phyloP scores from a whole-genome alignment of 2,329 filamentous ascomycete genomes.

The Tetracladium maxilliforme region DNA sequence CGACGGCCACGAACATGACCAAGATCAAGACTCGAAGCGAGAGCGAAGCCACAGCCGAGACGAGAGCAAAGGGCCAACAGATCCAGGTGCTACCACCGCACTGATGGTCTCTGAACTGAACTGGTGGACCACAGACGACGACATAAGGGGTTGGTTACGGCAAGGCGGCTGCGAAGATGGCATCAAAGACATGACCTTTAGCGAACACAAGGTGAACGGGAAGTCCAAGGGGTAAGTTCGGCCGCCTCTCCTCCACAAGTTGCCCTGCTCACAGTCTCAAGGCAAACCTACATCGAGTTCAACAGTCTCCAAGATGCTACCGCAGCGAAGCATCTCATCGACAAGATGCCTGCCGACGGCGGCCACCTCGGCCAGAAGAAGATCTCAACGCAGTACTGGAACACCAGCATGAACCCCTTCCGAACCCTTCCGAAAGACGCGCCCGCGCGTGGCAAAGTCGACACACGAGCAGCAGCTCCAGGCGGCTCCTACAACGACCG shows the following conservation, averaged over 20 bases:
- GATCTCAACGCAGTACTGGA: slow-evolving; percentile 60
- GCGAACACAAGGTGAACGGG: slow-evolving; percentile 96
- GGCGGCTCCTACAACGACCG: slow-evolving; percentile 32
- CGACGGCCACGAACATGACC: slow-evolving; percentile 21
- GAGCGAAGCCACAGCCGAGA: too few species aligned
- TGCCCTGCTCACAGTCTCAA: slow-evolving; percentile 11
- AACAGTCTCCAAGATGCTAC: slow-evolving; percentile 71
- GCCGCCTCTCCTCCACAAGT: neutral
- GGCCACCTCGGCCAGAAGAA: slow-evolving; percentile 50
- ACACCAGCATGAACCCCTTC: slow-evolving; percentile 71
- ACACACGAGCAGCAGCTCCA: slow-evolving; percentile 28
- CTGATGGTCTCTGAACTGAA: slow-evolving; percentile 79
- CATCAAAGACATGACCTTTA: slow-evolving; percentile 87
- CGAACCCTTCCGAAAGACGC: slow-evolving; percentile 82
- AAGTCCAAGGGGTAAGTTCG: slow-evolving; percentile 84
- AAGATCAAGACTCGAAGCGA: slow-evolving; percentile 42
- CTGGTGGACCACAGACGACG: slow-evolving; percentile 97
- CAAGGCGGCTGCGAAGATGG: slow-evolving; percentile 72
- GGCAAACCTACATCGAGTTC: slow-evolving; percentile 76
- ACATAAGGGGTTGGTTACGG: slow-evolving; percentile 75
- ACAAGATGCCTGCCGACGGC: slow-evolving; percentile 41
- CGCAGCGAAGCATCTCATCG: slow-evolving; percentile 70
- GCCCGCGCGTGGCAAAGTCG: slow-evolving; percentile 54
- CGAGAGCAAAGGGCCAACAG: slow-evolving; percentile 41
- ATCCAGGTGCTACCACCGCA: slow-evolving; percentile 49